Evolutionary conservation across 2,329 filamentous ascomycete species (phyloP).

Genomic region (Cryphonectria japonica): DNA sequence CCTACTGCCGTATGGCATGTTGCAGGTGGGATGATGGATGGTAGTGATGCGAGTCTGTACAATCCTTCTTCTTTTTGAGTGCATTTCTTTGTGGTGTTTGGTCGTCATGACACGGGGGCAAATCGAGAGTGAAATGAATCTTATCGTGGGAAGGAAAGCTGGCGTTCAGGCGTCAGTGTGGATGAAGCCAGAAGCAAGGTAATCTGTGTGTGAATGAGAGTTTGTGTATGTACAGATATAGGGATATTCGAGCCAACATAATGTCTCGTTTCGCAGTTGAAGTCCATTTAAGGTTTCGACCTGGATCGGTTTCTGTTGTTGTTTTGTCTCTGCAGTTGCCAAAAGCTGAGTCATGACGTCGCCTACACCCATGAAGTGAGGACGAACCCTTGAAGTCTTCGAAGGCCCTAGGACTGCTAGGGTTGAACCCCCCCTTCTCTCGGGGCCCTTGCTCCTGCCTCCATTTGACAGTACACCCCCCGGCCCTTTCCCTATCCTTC

Average conservation of each 20-base stretch:
- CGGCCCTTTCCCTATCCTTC: neutral
- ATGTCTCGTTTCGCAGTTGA: neutral
- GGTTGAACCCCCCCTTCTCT: neutral
- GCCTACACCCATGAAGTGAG: neutral
- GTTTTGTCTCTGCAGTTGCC: neutral
- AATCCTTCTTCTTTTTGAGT: slow-evolving; percentile 9
- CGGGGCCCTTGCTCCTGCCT: neutral
- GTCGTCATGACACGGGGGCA: neutral
- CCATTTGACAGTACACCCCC: neutral
- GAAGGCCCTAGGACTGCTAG: neutral
- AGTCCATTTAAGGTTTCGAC: neutral
- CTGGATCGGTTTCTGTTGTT: neutral
- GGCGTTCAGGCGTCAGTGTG: neutral
- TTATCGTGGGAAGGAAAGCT: neutral
- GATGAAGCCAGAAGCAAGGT: neutral
- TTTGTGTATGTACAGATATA: neutral
- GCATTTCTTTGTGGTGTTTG: neutral
- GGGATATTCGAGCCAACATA: neutral
- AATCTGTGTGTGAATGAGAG: neutral
- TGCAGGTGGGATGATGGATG: neutral
- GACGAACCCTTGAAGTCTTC: neutral
- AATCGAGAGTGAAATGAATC: neutral
- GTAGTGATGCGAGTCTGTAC: neutral
- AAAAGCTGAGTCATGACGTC: neutral
- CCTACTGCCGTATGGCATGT: slow-evolving; percentile 10